Conservation (phyloP, 306 rosid species). For the Fragaria nilgerrensis region DNA sequence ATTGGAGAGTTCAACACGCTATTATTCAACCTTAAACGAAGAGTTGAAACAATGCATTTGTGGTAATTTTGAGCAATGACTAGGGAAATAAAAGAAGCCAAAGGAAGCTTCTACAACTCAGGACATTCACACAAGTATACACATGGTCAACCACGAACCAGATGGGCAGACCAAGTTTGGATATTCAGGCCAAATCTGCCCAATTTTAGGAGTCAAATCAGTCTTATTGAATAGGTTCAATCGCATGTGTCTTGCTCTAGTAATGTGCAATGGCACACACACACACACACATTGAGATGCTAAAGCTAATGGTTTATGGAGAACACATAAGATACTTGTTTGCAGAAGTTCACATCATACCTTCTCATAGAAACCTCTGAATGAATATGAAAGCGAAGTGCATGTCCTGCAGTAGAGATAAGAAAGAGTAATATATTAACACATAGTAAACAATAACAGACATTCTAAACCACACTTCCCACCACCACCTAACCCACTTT, state of each 20-base stretch:
- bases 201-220: background rate
- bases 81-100: background rate
- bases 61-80: background rate
- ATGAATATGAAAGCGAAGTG: slow-evolving; percentile 97
- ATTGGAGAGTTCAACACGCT: background rate
- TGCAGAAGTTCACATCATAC: slow-evolving; percentile 33
- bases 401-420: slow-evolving; percentile 72
- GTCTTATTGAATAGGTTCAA: background rate
- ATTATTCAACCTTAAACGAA: background rate
- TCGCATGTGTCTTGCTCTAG: slow-evolving; percentile 4
- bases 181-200: background rate
- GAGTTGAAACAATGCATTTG: slow-evolving; percentile 9
- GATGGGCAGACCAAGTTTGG: background rate
- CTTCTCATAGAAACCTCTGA: slow-evolving; percentile 97
- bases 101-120: slow-evolving; percentile 2
- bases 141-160: background rate
- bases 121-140: background rate
- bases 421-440: slow-evolving; percentile 15
- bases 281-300: background rate
- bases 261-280: background rate
- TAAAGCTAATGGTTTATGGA: background rate
- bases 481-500: background rate
- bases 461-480: background rate
- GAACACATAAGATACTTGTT: background rate
- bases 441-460: background rate